phyloP scores from a whole-genome alignment of 371 early-diverging fungal species.

The Mortierella sp. region DNA sequence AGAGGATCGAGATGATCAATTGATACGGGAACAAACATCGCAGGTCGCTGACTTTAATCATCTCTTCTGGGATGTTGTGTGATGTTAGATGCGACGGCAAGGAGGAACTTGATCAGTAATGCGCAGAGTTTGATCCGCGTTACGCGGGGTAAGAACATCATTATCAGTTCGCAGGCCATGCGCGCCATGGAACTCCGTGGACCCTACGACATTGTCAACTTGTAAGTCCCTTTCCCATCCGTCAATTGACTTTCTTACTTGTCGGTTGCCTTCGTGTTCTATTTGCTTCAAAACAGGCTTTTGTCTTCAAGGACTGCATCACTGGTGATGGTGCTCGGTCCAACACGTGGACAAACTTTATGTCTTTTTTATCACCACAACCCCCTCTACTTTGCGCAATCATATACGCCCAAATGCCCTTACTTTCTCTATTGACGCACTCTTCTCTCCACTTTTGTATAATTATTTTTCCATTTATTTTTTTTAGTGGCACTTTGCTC shows the following conservation, averaged over 20 bases:
- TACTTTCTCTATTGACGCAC: constrained; percentile 11
- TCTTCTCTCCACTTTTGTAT: too few species aligned
- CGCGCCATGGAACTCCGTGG: constrained; percentile 85
- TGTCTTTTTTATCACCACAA: not conserved
- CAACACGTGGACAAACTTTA: not conserved
- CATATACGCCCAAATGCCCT: too few species aligned
- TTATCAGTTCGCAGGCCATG: constrained; percentile 87
- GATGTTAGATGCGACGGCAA: constrained; percentile 71
- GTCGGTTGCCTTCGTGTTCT: not conserved
- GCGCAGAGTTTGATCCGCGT: constrained; percentile 83
- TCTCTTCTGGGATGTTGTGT: too few species aligned
- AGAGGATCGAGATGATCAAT: not conserved
- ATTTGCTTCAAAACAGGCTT: too few species aligned
- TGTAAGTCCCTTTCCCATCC: constrained; percentile 66
- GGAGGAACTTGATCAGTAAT: constrained; percentile 79
- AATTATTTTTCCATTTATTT: not conserved
- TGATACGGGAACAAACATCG: too few species aligned
- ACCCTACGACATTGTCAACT: constrained; percentile 87
- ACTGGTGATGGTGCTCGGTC: not conserved
- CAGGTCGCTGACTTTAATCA: not conserved
- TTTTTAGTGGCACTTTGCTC: constrained; percentile 60
- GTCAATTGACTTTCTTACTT: not conserved
- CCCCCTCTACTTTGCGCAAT: too few species aligned
- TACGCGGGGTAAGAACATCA: constrained; percentile 88
- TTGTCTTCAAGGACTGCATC: too few species aligned